phyloP scores from a whole-genome alignment of 2,329 filamentous ascomycete genomes.

The Aureobasidium zeae region DNA sequence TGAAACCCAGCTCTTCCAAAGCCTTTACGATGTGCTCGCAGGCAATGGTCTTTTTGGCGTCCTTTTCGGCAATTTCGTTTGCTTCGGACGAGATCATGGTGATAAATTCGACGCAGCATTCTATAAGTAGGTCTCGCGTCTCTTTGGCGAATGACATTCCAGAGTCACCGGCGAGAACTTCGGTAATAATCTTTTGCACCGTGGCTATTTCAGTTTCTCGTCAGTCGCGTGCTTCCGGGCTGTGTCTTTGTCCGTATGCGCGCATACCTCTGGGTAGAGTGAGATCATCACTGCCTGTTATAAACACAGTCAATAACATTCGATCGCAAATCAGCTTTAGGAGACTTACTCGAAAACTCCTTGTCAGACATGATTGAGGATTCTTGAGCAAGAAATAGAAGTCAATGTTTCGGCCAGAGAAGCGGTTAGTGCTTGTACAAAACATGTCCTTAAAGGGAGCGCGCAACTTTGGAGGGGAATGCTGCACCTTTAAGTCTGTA shows the following conservation, averaged over 20 bases:
- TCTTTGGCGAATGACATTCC: constrained; percentile 90
- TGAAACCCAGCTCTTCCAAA: constrained; percentile 82
- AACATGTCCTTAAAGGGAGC: constrained; percentile 1
- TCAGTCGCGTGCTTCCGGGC: neutral
- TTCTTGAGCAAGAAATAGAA: neutral
- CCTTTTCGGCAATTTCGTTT: constrained; percentile 97
- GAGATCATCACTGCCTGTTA: constrained; percentile 49
- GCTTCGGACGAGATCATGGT: constrained; percentile 97
- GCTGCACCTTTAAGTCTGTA: constrained; percentile 14
- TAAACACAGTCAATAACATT: constrained; percentile 14
- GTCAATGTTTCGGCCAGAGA: constrained; percentile 15
- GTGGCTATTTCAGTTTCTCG: constrained; percentile 43
- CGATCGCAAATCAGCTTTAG: constrained; percentile 9
- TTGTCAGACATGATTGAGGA: constrained; percentile 43
- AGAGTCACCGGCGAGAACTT: constrained; percentile 70
- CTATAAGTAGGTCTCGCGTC: constrained; percentile 87
- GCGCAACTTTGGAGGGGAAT: constrained; percentile 6
- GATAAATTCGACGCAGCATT: constrained; percentile 99
- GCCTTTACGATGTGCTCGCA: constrained; percentile 97
- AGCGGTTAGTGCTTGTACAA: constrained; percentile 4
- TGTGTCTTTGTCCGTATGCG: neutral
- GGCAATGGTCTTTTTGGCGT: constrained; percentile 98
- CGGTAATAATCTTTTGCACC: constrained; percentile 77
- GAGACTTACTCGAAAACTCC: constrained; percentile 43
- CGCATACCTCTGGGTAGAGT: constrained; percentile 48